Conservation (phyloP, 371 early-diverging fungal genomes). For the Apophysomyces sp. region DNA sequence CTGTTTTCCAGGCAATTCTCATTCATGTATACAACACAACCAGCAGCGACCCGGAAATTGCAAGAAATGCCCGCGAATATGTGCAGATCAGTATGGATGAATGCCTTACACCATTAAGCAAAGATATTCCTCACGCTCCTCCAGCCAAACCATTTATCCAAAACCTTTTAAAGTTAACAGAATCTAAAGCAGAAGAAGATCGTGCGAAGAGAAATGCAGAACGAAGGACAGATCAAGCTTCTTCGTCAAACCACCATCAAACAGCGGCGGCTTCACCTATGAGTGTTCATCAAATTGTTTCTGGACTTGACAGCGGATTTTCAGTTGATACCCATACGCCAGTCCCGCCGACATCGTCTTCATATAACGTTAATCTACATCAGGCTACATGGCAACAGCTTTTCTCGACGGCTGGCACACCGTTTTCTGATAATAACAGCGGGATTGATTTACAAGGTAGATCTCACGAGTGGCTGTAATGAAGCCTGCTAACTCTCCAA, state of each 20-base stretch:
- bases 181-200: constrained; percentile 5
- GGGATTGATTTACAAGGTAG: constrained; percentile 19
- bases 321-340: neutral
- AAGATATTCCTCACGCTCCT: constrained; percentile 33
- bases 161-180: constrained; percentile 23
- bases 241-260: neutral
- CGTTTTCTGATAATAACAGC: constrained; percentile 25
- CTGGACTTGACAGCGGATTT: constrained; percentile 1
- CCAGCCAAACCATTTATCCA: constrained; percentile 33
- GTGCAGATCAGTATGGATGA: constrained; percentile 30
- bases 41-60: constrained; percentile 22
- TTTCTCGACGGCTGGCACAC: constrained; percentile 35
- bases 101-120: constrained; percentile 28
- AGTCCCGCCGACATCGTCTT: constrained; percentile 1
- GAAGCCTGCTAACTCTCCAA: neutral
- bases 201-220: constrained; percentile 1
- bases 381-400: constrained; percentile 40
- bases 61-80: constrained; percentile 28
- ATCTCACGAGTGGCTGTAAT: neutral
- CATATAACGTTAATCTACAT: neutral
- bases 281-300: constrained; percentile 23
- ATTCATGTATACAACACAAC: constrained; percentile 45
- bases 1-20: constrained; percentile 40
- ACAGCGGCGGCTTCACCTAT: constrained; percentile 14
- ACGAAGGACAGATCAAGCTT: neutral